phyloP scores from a whole-genome alignment of 352 stramenopile species.

The Discostella stelligera region DNA sequence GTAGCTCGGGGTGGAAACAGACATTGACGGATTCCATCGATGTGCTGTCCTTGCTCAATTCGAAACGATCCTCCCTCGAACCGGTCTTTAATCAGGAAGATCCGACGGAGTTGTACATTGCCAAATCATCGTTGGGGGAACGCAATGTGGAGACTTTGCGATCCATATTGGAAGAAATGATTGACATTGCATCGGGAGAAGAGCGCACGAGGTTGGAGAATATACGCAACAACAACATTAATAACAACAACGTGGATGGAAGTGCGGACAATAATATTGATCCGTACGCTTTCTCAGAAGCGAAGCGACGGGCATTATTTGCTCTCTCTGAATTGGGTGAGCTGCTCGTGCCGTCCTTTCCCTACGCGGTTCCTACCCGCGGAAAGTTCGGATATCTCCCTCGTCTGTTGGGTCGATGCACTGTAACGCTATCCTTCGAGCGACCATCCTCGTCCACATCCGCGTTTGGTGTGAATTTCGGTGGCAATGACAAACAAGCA shows the following conservation, averaged over 20 bases:
- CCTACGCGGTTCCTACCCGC: slow-evolving; percentile 63
- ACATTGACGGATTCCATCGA: slow-evolving; percentile 36
- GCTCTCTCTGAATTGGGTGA: slow-evolving; percentile 66
- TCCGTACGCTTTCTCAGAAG: slow-evolving; percentile 28
- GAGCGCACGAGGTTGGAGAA: slow-evolving; percentile 18
- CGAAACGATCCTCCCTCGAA: slow-evolving; percentile 59
- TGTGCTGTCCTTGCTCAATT: slow-evolving; percentile 42
- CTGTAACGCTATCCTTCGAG: slow-evolving; percentile 72
- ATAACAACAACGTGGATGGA: slow-evolving; percentile 16
- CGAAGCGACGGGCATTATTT: slow-evolving; percentile 52
- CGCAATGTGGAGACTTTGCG: slow-evolving; percentile 57
- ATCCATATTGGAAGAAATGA: slow-evolving; percentile 50
- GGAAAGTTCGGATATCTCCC: slow-evolving; percentile 76
- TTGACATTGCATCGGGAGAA: slow-evolving; percentile 33
- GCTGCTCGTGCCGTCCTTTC: slow-evolving; percentile 61
- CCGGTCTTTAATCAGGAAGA: slow-evolving; percentile 77
- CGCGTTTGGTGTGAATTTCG: slow-evolving; percentile 40
- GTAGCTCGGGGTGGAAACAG: slow-evolving; percentile 39
- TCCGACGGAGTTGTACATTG: slow-evolving; percentile 58
- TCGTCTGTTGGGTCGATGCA: slow-evolving; percentile 62
- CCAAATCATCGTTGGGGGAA: slow-evolving; percentile 66
- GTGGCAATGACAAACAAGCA: slow-evolving; percentile 56
- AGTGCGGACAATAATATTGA: slow-evolving; percentile 17
- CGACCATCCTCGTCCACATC: slow-evolving; percentile 43
- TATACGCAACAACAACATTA: slow-evolving; percentile 10